These are phyloP conservation scores for Hyaloscypha variabilis DNA, from an alignment of 495 filamentous ascomycete species.

Conservation along the genomic window DNA sequence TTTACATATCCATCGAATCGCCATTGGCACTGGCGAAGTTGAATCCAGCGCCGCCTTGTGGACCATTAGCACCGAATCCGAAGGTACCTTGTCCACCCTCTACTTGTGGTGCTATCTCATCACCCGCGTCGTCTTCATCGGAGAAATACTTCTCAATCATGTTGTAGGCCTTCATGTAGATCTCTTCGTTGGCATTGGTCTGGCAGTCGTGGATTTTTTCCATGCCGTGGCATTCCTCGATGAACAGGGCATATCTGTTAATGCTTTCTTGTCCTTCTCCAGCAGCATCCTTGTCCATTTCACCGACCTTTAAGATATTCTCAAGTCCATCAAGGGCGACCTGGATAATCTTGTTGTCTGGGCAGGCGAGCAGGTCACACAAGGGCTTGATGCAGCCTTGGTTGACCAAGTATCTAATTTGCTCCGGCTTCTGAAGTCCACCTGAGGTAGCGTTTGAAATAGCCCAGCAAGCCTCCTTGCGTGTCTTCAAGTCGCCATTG, in stretches of 20 bases:
- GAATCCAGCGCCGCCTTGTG: slow-evolving; percentile 79
- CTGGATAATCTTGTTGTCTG: slow-evolving; percentile 99
- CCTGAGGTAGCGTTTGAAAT: slow-evolving; percentile 99
- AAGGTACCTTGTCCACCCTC: slow-evolving; percentile 73
- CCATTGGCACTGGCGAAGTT: slow-evolving; percentile 91
- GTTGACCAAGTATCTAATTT: slow-evolving; percentile 92
- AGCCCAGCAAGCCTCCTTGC: slow-evolving; percentile 99
- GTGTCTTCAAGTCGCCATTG: slow-evolving; percentile 98
- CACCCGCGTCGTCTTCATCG: slow-evolving; percentile 89
- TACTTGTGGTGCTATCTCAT: slow-evolving; percentile 55
- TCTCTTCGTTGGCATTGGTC: slow-evolving; percentile 99
- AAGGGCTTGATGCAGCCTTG: slow-evolving; percentile 97
- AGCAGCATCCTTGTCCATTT: slow-evolving; percentile 92
- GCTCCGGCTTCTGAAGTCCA: slow-evolving; percentile 96
- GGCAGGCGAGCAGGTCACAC: slow-evolving; percentile 94
- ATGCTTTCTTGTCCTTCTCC: slow-evolving; percentile 74
- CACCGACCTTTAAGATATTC: slow-evolving; percentile 99
- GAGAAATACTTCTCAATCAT: slow-evolving; percentile 99
- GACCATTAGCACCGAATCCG: slow-evolving; percentile 74
- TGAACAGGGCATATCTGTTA: slow-evolving; percentile 97
- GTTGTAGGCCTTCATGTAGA: slow-evolving; percentile 99
- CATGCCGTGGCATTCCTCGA: slow-evolving; percentile 99
- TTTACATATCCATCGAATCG: slow-evolving; percentile 99
- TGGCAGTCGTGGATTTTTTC: slow-evolving; percentile 99
- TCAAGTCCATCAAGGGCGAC: slow-evolving; percentile 97